Base-by-base conservation (phyloP, 1,284 basidiomycete genomes). In the Leccinum fuscescens region DNA sequence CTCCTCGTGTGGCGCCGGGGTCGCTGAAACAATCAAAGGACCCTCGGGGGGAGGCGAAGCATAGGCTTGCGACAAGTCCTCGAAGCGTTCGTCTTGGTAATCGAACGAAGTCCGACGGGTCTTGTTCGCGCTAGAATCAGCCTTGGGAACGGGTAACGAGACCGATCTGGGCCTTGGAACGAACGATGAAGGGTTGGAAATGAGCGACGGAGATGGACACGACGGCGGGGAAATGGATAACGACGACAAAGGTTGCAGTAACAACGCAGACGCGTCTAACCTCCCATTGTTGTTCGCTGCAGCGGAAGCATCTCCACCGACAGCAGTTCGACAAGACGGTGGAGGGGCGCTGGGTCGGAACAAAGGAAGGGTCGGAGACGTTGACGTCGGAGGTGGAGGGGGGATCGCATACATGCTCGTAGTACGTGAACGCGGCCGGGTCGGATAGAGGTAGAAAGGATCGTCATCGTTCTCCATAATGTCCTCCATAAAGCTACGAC, bases 11-110 rank as follows among this genome's bases (percentile, higher is more conserved):
- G 73, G 61, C 3, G 67, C 57, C 15, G 57, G 58, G 31, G 62
- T 29, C 15, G 63, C 57, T 6, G 63, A 57, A 42, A 74, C 14
- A n/a, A 71, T 55, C 4, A 73, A 24, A 1, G 71, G 72, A 6
- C 70, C 72, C 11, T 63, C 63, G 0, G 74, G 72, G 22, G 74
- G 71, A 51, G 74, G 71, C 14, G 61, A 64, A 37, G 72, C 71
- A 46, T 72, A 72, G 14, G 62, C 61, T 51, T 62, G 71, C 5
- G 74, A 74, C 53, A 72, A 53, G 57, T 72, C 71, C 44, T 75
- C 63, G 35, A 39, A 72, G 7, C 31, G 59, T 59, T 63, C 66
- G 12, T 69, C 60, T 6, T 52, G 55, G 31, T 62, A 53, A 49
- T 52, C 11, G 15, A 46, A 44, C 12, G 67, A 73, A 17, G 58